Percentiles rank a stretch among this genome's conserved stretches.
These are phyloP conservation scores for Globisporangium alternatum DNA, from an alignment of 352 stramenopile genomes.

Conservation along the genomic window DNA sequence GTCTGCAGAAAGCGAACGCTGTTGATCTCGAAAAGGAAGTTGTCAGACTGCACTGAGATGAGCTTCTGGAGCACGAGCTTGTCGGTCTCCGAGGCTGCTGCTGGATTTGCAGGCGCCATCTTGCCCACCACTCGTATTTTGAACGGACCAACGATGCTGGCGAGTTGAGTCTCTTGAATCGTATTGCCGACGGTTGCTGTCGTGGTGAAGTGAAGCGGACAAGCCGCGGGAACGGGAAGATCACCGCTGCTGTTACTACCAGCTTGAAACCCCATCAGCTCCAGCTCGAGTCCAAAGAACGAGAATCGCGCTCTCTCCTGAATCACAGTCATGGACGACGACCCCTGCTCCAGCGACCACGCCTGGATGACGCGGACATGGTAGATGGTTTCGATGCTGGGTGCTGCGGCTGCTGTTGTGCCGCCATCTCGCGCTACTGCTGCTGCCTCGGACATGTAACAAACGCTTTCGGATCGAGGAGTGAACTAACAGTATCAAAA, in stretches of 20 bases:
- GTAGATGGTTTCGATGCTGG: constrained; percentile 25
- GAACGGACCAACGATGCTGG: constrained; percentile 29
- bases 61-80: constrained; percentile 37
- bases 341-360: constrained; percentile 13
- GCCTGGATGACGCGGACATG: constrained; percentile 35
- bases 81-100: constrained; percentile 6
- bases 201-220: constrained; percentile 4
- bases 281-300: constrained; percentile 46
- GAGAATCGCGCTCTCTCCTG: constrained; percentile 15
- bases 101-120: constrained; percentile 12
- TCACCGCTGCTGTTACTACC: neutral
- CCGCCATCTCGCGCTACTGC: constrained; percentile 4
- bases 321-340: neutral
- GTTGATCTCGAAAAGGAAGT: constrained; percentile 50
- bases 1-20: constrained; percentile 32
- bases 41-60: constrained; percentile 35
- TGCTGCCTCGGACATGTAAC: constrained; percentile 2
- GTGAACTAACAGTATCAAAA: neutral
- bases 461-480: neutral
- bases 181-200: neutral
- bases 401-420: neutral
- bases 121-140: constrained; percentile 30
- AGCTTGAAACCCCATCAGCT: constrained; percentile 26
- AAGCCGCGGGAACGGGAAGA: neutral
- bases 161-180: neutral